A percentile compares a stretch with the other conserved stretches of the same genome.
Evolutionary conservation across 192 early-diverging fungal species (phyloP).

Genomic region (Entomortierella chlamydospora): DNA sequence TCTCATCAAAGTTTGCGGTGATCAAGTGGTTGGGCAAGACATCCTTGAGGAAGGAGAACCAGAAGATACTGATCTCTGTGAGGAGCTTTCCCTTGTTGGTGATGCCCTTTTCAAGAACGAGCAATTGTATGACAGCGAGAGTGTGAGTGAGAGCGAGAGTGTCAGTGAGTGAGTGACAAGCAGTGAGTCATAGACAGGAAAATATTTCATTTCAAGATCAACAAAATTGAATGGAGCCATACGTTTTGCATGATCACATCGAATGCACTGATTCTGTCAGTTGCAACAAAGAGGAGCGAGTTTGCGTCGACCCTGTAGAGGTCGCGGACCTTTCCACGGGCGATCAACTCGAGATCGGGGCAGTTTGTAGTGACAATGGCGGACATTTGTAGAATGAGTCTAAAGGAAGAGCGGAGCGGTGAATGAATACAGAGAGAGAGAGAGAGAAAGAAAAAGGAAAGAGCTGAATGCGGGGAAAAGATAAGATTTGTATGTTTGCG

Average conservation of each 20-base stretch:
- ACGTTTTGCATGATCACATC: slow-evolving; percentile 99
- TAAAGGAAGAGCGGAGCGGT: neutral
- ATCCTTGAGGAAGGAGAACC: slow-evolving; percentile 92
- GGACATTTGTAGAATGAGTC: slow-evolving; percentile 17
- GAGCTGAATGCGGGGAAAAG: slow-evolving; percentile 13
- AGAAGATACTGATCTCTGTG: slow-evolving; percentile 94
- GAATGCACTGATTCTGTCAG: slow-evolving; percentile 97
- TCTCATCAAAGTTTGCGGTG: slow-evolving; percentile 91
- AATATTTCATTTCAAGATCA: too few species aligned
- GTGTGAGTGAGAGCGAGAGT: neutral
- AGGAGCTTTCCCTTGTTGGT: slow-evolving; percentile 97
- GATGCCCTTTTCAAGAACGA: slow-evolving; percentile 72
- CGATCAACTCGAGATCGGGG: slow-evolving; percentile 93
- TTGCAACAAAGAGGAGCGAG: slow-evolving; percentile 94
- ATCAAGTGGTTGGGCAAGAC: slow-evolving; percentile 98
- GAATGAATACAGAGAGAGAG: neutral
- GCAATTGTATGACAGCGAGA: neutral
- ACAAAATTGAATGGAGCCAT: slow-evolving; percentile 20
- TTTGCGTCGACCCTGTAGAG: slow-evolving; percentile 93
- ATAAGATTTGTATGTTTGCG: neutral
- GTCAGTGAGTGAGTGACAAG: neutral
- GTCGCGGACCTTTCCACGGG: slow-evolving; percentile 97
- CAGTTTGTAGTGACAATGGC: slow-evolving; percentile 78
- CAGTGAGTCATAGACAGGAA: neutral
- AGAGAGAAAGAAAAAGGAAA: slow-evolving; percentile 24